Evolutionary conservation across 1,139 yeast species (phyloP), one percentile per base, ranked within the genome.

Genomic region (Blastobotrys petasosporus): DNA sequence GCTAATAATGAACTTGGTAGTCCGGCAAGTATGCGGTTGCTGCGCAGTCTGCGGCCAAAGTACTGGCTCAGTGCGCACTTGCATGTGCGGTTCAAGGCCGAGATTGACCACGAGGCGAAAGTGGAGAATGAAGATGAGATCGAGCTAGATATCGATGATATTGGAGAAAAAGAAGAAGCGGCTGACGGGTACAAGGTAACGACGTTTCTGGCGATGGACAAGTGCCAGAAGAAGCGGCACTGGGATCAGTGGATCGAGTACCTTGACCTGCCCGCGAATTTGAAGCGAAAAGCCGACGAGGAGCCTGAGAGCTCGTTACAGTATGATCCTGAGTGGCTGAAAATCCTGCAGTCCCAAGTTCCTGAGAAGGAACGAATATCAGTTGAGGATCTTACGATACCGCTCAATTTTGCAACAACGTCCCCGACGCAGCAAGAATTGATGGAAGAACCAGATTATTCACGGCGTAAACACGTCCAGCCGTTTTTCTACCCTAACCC

Each of bases 1-100:
- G 66, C 70, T 1, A 67, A 66, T 2, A 79, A 80, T 1, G 67
- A 67, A 23, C 67, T 92, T 44, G 99, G 99, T 0, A 84, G 85
- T 29, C 88, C 94, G 0, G 71, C 85, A n/a, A 78, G 79, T 38
- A 71, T 75, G 69, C 66, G 69, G 17, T 62, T 90, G 30, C 62
- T 92, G 50, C 60, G 70, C 36, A 56, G 61, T 11, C 56, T 88
- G 48, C 70, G 68, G 56, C 97, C 98, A 0, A 54, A 64, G 17
- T 72, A 76, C 62, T 92, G 97, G 98, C 77, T 85, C 51, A 78
- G 94, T 53, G 94, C 94, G 2, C 99, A 92, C 69, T 65, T 92
- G 49, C 99, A 92, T 65, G 90, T 83, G 1, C 69, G 70, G 46
- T 92, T 78, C 59, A 71, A 69, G 11, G 97, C 97, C 0, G 46